Base-by-base conservation (phyloP, 75 land plant genomes). In the Pinus tabuliformis region DNA sequence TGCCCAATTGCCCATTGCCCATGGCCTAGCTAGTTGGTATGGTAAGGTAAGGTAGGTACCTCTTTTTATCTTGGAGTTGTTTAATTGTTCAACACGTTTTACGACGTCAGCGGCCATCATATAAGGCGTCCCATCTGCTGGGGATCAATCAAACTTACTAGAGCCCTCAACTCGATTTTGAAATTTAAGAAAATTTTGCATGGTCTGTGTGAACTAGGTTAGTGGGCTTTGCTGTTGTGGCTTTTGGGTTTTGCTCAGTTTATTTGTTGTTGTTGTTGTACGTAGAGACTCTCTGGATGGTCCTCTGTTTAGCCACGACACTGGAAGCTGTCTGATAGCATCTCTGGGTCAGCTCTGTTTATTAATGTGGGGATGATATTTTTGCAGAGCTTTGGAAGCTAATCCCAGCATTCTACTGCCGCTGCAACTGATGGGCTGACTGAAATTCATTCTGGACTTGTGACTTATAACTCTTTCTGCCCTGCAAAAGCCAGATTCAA, bases 81-180 rank as follows among this genome's bases (percentile, higher is more conserved):
- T 49, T 49, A 71, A 71, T 49, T 71, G 72, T 11, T 8, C 52
- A 71, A 71, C 73, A 71, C 73, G 73, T 45, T 71, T 71, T 49
- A 37, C 56, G 16, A 49, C 73, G 56, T 71, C 73, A 71, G 15
- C 73, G 16, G 56, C n/a, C 21, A 49, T 71, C 56, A 71, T 71
- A 71, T n/a, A 71, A 71, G 42, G 73, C 54, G 68, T 64, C 7
- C 36, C 5, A 30, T 64, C 17, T 64, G 68, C 18, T 17, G 16
- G 30, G 12, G 68, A 64, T 64, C 68, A 14, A 36, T 64, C 68
- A 14, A 36, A 16, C 9, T 64, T 64, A 33, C 18, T 18, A 28
- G 30, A 33, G 17, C 2, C 63, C 63, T 2, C 9, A 22, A 5
- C 9, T 6, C 9, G 1, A 21, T 6, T n/a, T n/a, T 18, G n/a